These are phyloP conservation scores for Chiua sp. DNA, from an alignment of 1,284 basidiomycete species.

Conservation along the genomic window DNA sequence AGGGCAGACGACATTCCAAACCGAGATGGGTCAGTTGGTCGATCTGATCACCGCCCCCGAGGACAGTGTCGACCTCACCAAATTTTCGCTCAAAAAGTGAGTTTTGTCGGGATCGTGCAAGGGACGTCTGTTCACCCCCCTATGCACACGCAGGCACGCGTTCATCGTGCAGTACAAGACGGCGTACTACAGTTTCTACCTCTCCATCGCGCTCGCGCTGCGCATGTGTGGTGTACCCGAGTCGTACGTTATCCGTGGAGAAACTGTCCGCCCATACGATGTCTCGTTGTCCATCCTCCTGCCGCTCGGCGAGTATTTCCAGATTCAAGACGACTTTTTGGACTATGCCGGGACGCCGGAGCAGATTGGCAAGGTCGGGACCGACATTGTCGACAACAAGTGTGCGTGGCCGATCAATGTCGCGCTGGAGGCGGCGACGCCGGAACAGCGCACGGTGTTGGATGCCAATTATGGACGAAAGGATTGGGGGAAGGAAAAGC, in stretches of 20 bases:
- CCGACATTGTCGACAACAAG: constrained; percentile 99
- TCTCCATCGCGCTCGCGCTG: constrained; percentile 96
- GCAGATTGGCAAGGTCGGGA: constrained; percentile 96
- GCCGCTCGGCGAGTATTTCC: constrained; percentile 98
- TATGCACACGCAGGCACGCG: constrained; percentile 70
- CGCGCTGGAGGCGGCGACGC: constrained; percentile 68
- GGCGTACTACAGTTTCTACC: constrained; percentile 98
- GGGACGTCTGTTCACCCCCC: constrained; percentile 26
- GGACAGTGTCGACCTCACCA: constrained; percentile 84
- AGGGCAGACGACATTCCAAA: constrained; percentile 83
- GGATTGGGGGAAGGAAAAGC: constrained; percentile 75
- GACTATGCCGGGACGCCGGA: constrained; percentile 93
- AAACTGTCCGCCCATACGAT: constrained; percentile 69
- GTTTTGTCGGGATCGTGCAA: constrained; percentile 13
- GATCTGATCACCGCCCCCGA: constrained; percentile 97
- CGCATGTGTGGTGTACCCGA: constrained; percentile 77
- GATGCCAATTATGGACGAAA: constrained; percentile 92
- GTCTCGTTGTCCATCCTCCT: constrained; percentile 86
- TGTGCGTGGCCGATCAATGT: constrained; percentile 98
- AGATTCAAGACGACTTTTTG: constrained; percentile 98
- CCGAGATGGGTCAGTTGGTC: constrained; percentile 95
- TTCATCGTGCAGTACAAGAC: constrained; percentile 99
- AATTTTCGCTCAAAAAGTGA: constrained; percentile 88
- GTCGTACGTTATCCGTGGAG: constrained; percentile 41
- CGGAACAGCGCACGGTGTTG: constrained; percentile 61